Evolutionary conservation across 1,284 basidiomycete genomes (phyloP), one percentile per base, ranked within the genome.

Genomic region (Ceratobasidium theobromae): DNA sequence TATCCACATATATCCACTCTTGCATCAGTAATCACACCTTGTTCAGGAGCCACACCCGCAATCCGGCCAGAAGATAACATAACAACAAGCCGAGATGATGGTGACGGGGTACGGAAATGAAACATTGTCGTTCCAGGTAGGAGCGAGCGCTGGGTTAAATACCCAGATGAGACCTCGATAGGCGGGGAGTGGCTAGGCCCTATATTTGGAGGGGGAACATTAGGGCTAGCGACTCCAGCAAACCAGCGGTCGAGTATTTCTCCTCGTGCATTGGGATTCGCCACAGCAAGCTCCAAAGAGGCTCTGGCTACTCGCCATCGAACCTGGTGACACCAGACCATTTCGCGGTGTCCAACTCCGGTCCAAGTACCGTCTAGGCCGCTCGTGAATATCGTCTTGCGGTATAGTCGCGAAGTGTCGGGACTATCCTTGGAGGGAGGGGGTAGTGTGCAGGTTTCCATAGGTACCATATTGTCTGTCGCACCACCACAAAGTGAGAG

Each of bases 281-380:
- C 73, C 3, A 72, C 74, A 1, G 83, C 84, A 52, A 93, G 80
- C 69, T 92, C 87, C 4, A 98, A 77, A 9, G 88, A 83, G 5
- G 86, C 85, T 48, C 89, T 81, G 1, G 95, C 96, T 14, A 98
- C 80, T 35, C 87, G 84, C 86, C 89, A 91, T 30, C 97, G 86
- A 16, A 98, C 87, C 76, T 99, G 97, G 76, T 98, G 93, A 75
- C 97, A 99, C 97, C 97, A 99, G 11, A 98, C 92, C 84, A 98
- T 96, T 65, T 93, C 95, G 54, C 89, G 86, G 76, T 99, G 97
- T 40, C 96, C 96, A 2, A 98, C 91, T 0, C 93, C 91, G 0
- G 95, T 94, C 93, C 95, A 98, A 1, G 89, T 86, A 11, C 91
- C 91, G 45, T 95, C 90, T 14, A 99, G 79, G 0, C 87, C 88